These are phyloP conservation scores for Tuber brumale DNA, from an alignment of 495 filamentous ascomycete species.

Conservation along the genomic window DNA sequence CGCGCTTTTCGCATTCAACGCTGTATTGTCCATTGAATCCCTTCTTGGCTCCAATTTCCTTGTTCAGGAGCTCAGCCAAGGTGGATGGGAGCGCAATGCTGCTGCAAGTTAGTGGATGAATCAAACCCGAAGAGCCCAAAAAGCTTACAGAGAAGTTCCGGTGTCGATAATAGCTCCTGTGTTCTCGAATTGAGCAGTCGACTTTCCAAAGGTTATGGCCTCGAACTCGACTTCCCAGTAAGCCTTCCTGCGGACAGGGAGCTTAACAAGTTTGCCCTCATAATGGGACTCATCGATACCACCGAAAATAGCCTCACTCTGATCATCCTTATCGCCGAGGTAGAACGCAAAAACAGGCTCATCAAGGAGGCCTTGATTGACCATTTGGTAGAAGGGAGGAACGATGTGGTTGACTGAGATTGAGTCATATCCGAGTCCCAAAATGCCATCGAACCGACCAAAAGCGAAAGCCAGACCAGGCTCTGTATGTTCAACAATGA, in stretches of 20 bases:
- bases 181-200: slow-evolving; percentile 77
- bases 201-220: slow-evolving; percentile 76
- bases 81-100: slow-evolving; percentile 81
- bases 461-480: slow-evolving; percentile 97
- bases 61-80: slow-evolving; percentile 93
- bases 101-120: not conserved
- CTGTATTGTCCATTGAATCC: slow-evolving; percentile 90
- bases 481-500: slow-evolving; percentile 47
- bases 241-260: slow-evolving; percentile 93
- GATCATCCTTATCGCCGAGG: slow-evolving; percentile 66
- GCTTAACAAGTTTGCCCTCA: slow-evolving; percentile 80
- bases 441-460: slow-evolving; percentile 94
- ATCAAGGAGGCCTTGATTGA: slow-evolving; percentile 81
- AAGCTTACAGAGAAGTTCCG: slow-evolving; percentile 70
- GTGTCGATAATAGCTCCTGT: slow-evolving; percentile 97
- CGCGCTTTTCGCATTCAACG: slow-evolving; percentile 79
- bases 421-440: slow-evolving; percentile 88
- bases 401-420: slow-evolving; percentile 93
- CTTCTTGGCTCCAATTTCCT: slow-evolving; percentile 97
- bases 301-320: slow-evolving; percentile 86
- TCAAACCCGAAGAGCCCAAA: not conserved
- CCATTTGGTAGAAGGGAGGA: slow-evolving; percentile 93
- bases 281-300: slow-evolving; percentile 82
- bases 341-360: slow-evolving; percentile 96
- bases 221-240: slow-evolving; percentile 99